A percentile compares a stretch with the other conserved stretches of the same genome.
Evolutionary conservation across 1,139 yeast species (phyloP).

Genomic region (Arxiozyma telluris): DNA sequence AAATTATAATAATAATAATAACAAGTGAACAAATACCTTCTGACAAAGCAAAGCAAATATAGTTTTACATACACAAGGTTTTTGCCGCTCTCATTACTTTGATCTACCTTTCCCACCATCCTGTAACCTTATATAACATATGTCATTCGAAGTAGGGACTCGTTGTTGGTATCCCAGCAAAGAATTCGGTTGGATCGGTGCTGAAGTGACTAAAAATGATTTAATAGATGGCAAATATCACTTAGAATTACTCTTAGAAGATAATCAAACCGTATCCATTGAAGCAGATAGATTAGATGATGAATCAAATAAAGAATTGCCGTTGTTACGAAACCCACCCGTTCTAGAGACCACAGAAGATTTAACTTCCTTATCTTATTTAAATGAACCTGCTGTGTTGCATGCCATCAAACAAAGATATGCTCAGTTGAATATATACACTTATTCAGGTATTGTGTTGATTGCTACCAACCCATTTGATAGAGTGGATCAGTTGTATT

Average conservation of each 20-base stretch:
- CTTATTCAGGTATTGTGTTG: conserved; percentile 94
- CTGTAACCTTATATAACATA: not conserved
- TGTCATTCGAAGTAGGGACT: conserved; percentile 31
- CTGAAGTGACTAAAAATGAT: conserved; percentile 54
- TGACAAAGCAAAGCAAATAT: not conserved
- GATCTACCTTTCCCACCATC: not conserved
- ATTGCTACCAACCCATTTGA: conserved; percentile 98
- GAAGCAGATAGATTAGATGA: conserved; percentile 40
- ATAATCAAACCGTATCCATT: conserved; percentile 48
- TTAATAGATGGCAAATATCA: conserved; percentile 46
- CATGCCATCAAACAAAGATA: conserved; percentile 91
- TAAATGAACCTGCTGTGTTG: conserved; percentile 93
- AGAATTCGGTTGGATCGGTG: conserved; percentile 85
- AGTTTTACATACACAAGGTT: not conserved
- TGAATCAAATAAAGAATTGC: conserved; percentile 35
- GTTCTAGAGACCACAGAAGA: conserved; percentile 78
- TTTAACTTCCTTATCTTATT: conserved; percentile 81
- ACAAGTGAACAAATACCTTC: not conserved
- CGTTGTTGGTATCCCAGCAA: conserved; percentile 97
- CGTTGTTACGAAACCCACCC: conserved; percentile 88
- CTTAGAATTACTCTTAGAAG: conserved; percentile 54
- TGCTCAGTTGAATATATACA: conserved; percentile 83
- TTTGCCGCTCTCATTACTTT: not conserved
- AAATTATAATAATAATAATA: not conserved
- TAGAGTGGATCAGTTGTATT: conserved; percentile 80